Base-by-base conservation (phyloP, 169 alveolate genomes). In the Perkinsus olseni region DNA sequence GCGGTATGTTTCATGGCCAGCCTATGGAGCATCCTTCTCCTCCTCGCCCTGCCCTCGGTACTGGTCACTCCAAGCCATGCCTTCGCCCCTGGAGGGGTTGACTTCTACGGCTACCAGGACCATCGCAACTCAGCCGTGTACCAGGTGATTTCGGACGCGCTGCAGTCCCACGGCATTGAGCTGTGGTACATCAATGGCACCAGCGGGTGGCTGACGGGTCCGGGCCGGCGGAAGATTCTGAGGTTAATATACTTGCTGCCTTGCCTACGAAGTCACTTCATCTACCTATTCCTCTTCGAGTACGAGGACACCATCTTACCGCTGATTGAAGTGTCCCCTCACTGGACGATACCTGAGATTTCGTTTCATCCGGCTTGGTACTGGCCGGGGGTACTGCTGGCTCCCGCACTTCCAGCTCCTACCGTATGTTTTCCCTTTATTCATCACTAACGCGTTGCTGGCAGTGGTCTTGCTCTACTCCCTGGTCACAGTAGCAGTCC, bases 331-430 rank as follows among this genome's bases (percentile, higher is more conserved):
- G 82, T 62, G 34, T 62, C 82, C 82, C 82, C 82, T 1, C 31
- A 62, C 34, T 62, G 82, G 82, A 62, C 82, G 37, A 62, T 62
- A 62, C 82, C 82, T 4, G 82, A 62, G 34, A 62, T 24, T 28
- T 62, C 82, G 8, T 62, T 62, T 24, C 82, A 62, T 62, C 82
- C 82, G 82, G 28, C 34, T 28, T 62, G 82, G 82, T 62, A 62
- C 82, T 62, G 82, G 82, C 82, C 31, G 8, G 82, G 82, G 37
- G 82, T 62, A 13, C 82, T 62, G 82, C 37, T 62, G 8, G 82
- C 82, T n/a, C 82, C 82, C 82, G 31, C 82, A 62, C 82, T 62
- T 62, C 82, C 82, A 62, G 82, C 82, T 62, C 31, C 82, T 62
- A 4, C 82, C 82, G 28, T 62, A 62, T 24, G 82, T 62, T 24